Evolutionary conservation across 1,284 basidiomycete genomes (phyloP).

Genomic region (Ganoderma leucocontextum): DNA sequence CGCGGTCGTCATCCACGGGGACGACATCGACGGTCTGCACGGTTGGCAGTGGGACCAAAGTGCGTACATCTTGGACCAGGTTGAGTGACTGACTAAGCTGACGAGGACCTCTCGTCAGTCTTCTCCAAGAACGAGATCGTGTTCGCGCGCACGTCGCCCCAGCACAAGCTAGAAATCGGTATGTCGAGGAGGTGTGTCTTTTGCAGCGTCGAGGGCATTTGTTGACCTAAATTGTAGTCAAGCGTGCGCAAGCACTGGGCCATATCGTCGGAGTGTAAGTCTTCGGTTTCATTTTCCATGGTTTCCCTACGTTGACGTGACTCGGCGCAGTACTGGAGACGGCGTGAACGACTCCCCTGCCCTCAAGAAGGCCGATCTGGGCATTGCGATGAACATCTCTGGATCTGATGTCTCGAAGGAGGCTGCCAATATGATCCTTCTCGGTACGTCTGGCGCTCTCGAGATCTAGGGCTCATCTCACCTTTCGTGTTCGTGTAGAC

Average conservation of each 20-base stretch:
- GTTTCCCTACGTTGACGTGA: neutral
- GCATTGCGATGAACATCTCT: conserved; percentile 80
- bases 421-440: conserved; percentile 76
- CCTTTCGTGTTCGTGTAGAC: conserved; percentile 45
- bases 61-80: conserved; percentile 34
- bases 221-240: conserved; percentile 50
- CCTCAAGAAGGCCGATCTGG: conserved; percentile 75
- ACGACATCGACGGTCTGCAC: conserved; percentile 67
- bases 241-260: conserved; percentile 73
- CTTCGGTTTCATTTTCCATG: neutral
- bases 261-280: conserved; percentile 76
- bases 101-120: conserved; percentile 45
- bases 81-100: neutral
- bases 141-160: conserved; percentile 74
- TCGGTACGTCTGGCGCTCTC: conserved; percentile 48
- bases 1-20: conserved; percentile 72
- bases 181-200: conserved; percentile 24
- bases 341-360: conserved; percentile 79
- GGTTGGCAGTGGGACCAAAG: conserved; percentile 78
- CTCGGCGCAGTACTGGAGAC: conserved; percentile 55
- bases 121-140: conserved; percentile 75
- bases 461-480: conserved; percentile 10
- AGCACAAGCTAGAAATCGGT: conserved; percentile 79
- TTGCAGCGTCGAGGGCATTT: neutral
- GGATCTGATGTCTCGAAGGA: conserved; percentile 79